A percentile compares a stretch with the other conserved stretches of the same genome.
Conservation (phyloP, 805 yeast species). For the Metschnikowia continentalis region DNA sequence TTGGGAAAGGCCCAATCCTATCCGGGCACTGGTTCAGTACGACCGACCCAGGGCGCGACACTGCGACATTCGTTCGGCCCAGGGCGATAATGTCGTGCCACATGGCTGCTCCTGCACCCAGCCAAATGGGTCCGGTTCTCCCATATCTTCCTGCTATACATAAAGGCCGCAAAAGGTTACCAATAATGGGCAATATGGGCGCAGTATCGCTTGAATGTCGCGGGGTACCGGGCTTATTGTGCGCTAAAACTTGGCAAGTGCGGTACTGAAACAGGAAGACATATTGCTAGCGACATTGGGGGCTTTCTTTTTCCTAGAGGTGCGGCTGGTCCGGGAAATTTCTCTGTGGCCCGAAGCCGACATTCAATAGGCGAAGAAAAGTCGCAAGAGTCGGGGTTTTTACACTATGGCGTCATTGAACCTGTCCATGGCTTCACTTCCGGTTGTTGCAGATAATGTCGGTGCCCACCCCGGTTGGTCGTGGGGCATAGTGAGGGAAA, state of each 20-base stretch:
- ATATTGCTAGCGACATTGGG: not conserved
- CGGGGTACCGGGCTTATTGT: not conserved
- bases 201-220: not conserved
- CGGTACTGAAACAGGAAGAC: constrained; percentile 2
- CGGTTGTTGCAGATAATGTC: too few relatives aligned
- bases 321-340: constrained; percentile 1
- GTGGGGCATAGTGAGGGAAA: not conserved
- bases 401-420: too few relatives aligned
- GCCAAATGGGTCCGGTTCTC: too few relatives aligned
- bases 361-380: not conserved
- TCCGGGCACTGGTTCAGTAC: not conserved
- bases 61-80: not conserved
- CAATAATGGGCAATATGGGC: not conserved
- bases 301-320: constrained; percentile 1
- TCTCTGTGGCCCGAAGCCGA: not conserved
- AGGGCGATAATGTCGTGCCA: too few relatives aligned
- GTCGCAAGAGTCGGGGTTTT: too few relatives aligned
- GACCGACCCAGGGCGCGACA: not conserved
- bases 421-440: too few relatives aligned
- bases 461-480: not conserved
- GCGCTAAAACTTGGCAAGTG: constrained; percentile 1
- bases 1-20: constrained; percentile 3
- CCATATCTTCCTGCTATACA: too few relatives aligned
- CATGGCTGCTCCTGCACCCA: too few relatives aligned
- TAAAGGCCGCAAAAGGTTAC: too few relatives aligned